Evolutionary conservation across 768 basidiomycete genomes (phyloP).

Genomic region (Filobasidium floriforme): DNA sequence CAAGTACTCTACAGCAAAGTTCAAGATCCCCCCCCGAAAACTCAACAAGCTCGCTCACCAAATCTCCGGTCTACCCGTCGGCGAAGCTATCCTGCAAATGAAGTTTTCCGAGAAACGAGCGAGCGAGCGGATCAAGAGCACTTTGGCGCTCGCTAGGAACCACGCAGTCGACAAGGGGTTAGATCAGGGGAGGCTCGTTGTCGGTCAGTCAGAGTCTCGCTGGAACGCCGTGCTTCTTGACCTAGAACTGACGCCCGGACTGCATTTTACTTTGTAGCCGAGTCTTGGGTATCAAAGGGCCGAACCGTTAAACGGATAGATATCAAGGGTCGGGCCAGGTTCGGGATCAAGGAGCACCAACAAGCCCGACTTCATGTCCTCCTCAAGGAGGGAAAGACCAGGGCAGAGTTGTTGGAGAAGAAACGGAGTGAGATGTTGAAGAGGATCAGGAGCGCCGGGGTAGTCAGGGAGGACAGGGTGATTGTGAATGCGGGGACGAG

Average conservation of each 20-base stretch:
- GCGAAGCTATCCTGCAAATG: conserved; percentile 94
- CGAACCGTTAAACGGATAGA: conserved; percentile 62
- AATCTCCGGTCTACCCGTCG: conserved; percentile 83
- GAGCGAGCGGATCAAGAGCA: conserved; percentile 74
- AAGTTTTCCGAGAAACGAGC: conserved; percentile 90
- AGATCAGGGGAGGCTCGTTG: conserved; percentile 62
- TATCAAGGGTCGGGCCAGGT: conserved; percentile 72
- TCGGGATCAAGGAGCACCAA: conserved; percentile 68
- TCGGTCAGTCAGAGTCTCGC: conserved; percentile 56
- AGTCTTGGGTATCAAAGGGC: conserved; percentile 91
- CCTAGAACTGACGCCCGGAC: background rate
- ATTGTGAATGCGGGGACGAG: conserved; percentile 27
- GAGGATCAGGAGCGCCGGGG: conserved; percentile 69
- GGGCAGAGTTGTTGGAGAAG: conserved; percentile 58
- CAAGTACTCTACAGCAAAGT: conserved; percentile 83
- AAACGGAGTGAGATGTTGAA: conserved; percentile 62
- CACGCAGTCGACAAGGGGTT: conserved; percentile 78
- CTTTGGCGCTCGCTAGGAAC: conserved; percentile 76
- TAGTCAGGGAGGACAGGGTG: conserved; percentile 63
- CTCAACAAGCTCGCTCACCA: conserved; percentile 77
- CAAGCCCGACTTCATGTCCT: conserved; percentile 68
- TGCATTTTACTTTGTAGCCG: conserved; percentile 52
- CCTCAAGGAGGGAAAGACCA: conserved; percentile 71
- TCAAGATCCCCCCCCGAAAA: conserved; percentile 84
- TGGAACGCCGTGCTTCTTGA: too few species aligned